Conservation (phyloP, 805 yeast species). For the Middelhovenomyces tepae region DNA sequence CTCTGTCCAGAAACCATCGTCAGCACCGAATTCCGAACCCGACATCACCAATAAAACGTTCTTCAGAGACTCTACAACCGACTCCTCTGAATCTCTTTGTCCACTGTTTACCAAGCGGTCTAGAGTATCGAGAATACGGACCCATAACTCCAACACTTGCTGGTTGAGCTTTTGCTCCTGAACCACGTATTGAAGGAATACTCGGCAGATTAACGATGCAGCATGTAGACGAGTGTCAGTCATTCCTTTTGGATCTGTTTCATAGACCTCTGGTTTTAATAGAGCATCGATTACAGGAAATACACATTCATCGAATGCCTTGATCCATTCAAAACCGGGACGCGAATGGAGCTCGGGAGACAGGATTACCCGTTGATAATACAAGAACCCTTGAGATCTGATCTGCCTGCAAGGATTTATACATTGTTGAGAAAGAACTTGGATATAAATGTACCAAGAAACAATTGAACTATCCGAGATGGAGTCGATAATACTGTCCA, state of each 20-base stretch:
- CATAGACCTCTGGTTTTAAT: conserved; percentile 52
- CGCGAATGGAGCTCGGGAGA: conserved; percentile 25
- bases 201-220: conserved; percentile 57
- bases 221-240: conserved; percentile 58
- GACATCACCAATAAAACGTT: conserved; percentile 33
- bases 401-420: conserved; percentile 79
- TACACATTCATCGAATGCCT: conserved; percentile 60
- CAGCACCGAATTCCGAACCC: conserved; percentile 26
- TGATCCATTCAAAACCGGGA: conserved; percentile 23
- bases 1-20: conserved; percentile 32
- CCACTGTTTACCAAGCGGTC: conserved; percentile 32
- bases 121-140: conserved; percentile 28
- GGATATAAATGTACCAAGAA: conserved; percentile 52
- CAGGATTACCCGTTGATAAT: conserved; percentile 47
- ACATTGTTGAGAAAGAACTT: conserved; percentile 83
- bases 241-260: conserved; percentile 57
- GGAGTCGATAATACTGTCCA: conserved; percentile 3
- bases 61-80: conserved; percentile 33
- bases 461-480: conserved; percentile 1
- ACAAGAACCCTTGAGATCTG: conserved; percentile 53
- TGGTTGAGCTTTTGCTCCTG: conserved; percentile 11
- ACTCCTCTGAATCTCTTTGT: conserved; percentile 30
- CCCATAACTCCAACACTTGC: conserved; percentile 28
- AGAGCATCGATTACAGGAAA: conserved; percentile 64
- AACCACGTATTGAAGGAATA: conserved; percentile 42